Conservation (phyloP, 495 filamentous ascomycete genomes). For the Daldinia decipiens region DNA sequence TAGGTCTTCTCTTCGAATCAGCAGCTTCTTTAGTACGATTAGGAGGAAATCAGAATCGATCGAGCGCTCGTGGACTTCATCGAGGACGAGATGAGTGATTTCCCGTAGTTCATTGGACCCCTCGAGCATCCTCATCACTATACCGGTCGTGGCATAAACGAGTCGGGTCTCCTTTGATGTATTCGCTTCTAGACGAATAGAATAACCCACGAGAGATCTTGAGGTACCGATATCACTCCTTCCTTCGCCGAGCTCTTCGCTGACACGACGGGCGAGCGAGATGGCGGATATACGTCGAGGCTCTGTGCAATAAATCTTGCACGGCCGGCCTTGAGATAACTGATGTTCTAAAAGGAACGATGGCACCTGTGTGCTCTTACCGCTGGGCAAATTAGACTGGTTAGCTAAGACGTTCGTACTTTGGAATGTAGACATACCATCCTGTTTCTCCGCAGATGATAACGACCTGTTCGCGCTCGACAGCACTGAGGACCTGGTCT, state of each 20-base stretch:
- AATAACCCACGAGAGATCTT: conserved; percentile 89
- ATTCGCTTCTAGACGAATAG: conserved; percentile 90
- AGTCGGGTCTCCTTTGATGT: conserved; percentile 81
- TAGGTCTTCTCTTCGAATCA: conserved; percentile 74
- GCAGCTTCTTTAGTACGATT: conserved; percentile 84
- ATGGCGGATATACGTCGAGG: conserved; percentile 97
- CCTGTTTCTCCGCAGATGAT: conserved; percentile 97
- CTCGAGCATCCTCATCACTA: conserved; percentile 97
- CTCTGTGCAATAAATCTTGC: conserved; percentile 95
- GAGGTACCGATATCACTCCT: conserved; percentile 82
- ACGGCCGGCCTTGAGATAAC: conserved; percentile 77
- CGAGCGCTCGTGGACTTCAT: conserved; percentile 93
- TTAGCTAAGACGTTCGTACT: conserved; percentile 27
- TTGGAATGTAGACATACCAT: conserved; percentile 57
- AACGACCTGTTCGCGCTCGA: conserved; percentile 80
- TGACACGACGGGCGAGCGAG: conserved; percentile 88
- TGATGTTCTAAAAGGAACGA: conserved; percentile 91
- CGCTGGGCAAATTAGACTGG: conserved; percentile 54
- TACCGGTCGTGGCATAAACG: conserved; percentile 87
- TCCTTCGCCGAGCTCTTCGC: conserved; percentile 90
- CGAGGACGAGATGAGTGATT: conserved; percentile 90
- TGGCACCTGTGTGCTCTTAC: conserved; percentile 97
- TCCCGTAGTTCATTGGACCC: conserved; percentile 83
- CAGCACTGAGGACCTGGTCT: conserved; percentile 74
- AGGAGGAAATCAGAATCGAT: conserved; percentile 97